Evolutionary conservation across 2,329 filamentous ascomycete species (phyloP), one percentile per base, ranked within the genome.

Genomic region (Tolypocladium guangdongense): DNA sequence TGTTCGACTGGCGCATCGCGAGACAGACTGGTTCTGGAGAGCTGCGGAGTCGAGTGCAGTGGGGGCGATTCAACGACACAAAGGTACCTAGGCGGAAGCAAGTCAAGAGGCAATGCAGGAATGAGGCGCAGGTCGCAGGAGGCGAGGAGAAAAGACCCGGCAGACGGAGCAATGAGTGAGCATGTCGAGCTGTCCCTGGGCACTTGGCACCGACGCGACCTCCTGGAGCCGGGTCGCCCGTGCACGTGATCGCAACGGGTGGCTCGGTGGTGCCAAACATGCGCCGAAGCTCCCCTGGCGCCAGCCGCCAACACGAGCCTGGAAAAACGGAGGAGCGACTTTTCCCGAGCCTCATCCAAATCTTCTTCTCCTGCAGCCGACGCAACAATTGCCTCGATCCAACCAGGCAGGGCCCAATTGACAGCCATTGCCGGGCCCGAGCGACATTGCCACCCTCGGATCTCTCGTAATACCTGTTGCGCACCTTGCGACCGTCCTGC

Each of bases 1-100:
- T 58, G 65, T 62, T 67, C 63, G 63, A 66, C 63, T 70, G 64
- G 70, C 75, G 73, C 78, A 80, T 80, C 54, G 68, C 74, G 71
- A 67, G 71, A 69, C 63, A 57, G 55, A 55, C 55, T 55, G 55
- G 57, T 55, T 49, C 52, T 58, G 53, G 57, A 52, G 54, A 50
- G 51, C 45, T 7, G n/a, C 6, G 14, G 37, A 16, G 37, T 27
- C n/a, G 33, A 54, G 45, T 14, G 7, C 18, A 22, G 41, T 11
- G 2, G 43, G 8, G 43, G 27, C 2, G 27, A 18, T 20, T 47
- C 43, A 14, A 33, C 43, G 43, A n/a, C 18, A 46, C 10, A 32
- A 35, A 3, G 43, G 8, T 18, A n/a, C n/a, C n/a, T n/a, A 7
- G 30, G 41, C 41, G 7, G 41, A 45, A 30, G 41, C 41, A 14